Conservation (phyloP, 2,329 filamentous ascomycete species). For the Ophiocordyceps sinensis region DNA sequence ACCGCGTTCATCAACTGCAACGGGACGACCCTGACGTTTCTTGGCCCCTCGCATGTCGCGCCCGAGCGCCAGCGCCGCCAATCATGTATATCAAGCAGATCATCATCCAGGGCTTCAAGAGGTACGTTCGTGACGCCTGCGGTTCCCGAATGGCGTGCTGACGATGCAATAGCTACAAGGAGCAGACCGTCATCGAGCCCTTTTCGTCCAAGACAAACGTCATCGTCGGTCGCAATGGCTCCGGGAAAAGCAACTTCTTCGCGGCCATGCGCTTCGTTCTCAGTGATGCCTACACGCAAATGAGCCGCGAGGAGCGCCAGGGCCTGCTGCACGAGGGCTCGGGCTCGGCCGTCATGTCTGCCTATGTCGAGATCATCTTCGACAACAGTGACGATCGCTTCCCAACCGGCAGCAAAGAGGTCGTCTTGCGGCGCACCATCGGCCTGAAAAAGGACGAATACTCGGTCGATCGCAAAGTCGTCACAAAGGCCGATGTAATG, state of each 20-base stretch:
- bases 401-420: constrained; percentile 79
- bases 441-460: constrained; percentile 98
- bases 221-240: constrained; percentile 97
- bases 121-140: constrained; percentile 34
- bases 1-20: constrained; percentile 1
- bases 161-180: constrained; percentile 67
- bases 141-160: constrained; percentile 1
- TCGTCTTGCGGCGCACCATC: constrained; percentile 85
- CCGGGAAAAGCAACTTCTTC: constrained; percentile 99
- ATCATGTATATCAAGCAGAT: constrained; percentile 99
- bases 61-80: constrained; percentile 22
- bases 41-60: constrained; percentile 19
- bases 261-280: constrained; percentile 96
- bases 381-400: constrained; percentile 96
- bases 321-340: constrained; percentile 96
- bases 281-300: constrained; percentile 91
- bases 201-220: constrained; percentile 97
- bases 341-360: constrained; percentile 94
- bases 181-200: constrained; percentile 95
- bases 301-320: constrained; percentile 91
- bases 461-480: constrained; percentile 90
- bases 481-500: constrained; percentile 86
- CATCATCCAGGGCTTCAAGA: constrained; percentile 99
- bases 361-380: constrained; percentile 98
- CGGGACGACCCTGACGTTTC: constrained; percentile 11